phyloP scores from a whole-genome alignment of 2,329 filamentous ascomycete genomes.

The Aspergillus glaucus region DNA sequence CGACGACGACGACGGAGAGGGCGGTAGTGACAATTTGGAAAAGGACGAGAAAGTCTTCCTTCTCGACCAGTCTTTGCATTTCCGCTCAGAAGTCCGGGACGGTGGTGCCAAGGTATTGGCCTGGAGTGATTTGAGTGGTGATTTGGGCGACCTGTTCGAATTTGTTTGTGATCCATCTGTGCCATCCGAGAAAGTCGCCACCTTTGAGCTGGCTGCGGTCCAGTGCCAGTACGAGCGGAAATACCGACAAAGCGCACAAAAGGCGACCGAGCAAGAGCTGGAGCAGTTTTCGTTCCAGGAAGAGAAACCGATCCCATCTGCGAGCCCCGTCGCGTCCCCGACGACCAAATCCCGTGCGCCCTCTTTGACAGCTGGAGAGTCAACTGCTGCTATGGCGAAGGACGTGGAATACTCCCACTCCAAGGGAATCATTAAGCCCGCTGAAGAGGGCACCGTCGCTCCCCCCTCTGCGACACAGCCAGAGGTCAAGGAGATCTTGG shows the following conservation, averaged over 20 bases:
- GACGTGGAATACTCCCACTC: conserved; percentile 39
- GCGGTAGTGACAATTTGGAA: conserved; percentile 70
- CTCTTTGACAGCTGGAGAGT: conserved; percentile 34
- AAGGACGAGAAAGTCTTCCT: conserved; percentile 97
- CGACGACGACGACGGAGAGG: conserved; percentile 83
- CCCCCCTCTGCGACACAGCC: conserved; percentile 59
- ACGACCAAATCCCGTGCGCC: conserved; percentile 27
- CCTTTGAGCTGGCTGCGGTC: conserved; percentile 75
- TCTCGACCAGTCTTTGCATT: conserved; percentile 84
- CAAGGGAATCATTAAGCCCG: conserved; percentile 35
- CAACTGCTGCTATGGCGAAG: conserved; percentile 39
- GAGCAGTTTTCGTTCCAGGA: conserved; percentile 71
- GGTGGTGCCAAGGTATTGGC: conserved; percentile 80
- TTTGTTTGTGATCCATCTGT: conserved; percentile 84
- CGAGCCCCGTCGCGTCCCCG: conserved; percentile 52
- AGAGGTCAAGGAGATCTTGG: conserved; percentile 64
- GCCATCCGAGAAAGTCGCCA: conserved; percentile 62
- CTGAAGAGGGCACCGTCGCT: conserved; percentile 50
- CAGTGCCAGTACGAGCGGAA: conserved; percentile 98
- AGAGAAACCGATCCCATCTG: conserved; percentile 55
- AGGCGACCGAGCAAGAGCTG: conserved; percentile 75
- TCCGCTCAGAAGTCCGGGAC: conserved; percentile 75
- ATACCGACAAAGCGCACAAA: conserved; percentile 71
- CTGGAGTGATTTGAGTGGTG: conserved; percentile 91
- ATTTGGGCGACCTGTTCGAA: conserved; percentile 92